Conservation (phyloP, 2,329 filamentous ascomycete genomes). For the Alternaria atra region DNA sequence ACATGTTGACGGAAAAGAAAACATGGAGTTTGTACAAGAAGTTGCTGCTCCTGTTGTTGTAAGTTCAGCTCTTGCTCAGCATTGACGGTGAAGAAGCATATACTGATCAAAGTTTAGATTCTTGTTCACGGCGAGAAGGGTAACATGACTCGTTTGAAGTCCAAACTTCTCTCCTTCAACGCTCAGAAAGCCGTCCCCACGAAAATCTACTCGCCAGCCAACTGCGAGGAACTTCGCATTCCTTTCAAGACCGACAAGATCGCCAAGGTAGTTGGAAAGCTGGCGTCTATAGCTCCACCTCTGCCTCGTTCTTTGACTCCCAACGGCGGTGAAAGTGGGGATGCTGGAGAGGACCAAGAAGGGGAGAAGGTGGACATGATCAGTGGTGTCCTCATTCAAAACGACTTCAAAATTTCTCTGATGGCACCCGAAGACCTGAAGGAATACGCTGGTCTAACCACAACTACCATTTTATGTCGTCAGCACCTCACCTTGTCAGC, state of each 20-base stretch:
- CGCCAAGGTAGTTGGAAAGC: slow-evolving; percentile 93
- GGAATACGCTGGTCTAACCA: slow-evolving; percentile 96
- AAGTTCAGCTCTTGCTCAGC: slow-evolving; percentile 54
- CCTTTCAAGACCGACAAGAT: slow-evolving; percentile 96
- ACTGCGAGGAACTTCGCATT: slow-evolving; percentile 93
- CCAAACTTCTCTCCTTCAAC: slow-evolving; percentile 92
- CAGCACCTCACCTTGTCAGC: slow-evolving; percentile 88
- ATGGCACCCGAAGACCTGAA: slow-evolving; percentile 97
- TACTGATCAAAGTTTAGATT: slow-evolving; percentile 65
- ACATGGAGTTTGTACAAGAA: slow-evolving; percentile 96
- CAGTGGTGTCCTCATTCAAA: slow-evolving; percentile 92
- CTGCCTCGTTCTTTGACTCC: slow-evolving; percentile 48
- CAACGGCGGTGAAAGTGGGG: slow-evolving; percentile 29
- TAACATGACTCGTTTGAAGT: slow-evolving; percentile 97
- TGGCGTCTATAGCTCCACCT: slow-evolving; percentile 82
- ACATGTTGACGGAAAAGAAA: slow-evolving; percentile 95
- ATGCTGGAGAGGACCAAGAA: slow-evolving; percentile 30
- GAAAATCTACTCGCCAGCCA: slow-evolving; percentile 92
- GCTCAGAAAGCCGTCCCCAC: slow-evolving; percentile 80
- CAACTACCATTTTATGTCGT: slow-evolving; percentile 91
- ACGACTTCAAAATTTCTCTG: slow-evolving; percentile 94
- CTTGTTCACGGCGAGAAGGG: slow-evolving; percentile 96
- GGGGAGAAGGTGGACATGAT: slow-evolving; percentile 65
- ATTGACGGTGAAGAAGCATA: neutral
- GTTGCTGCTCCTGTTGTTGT: slow-evolving; percentile 91